Conservation (phyloP, 1,139 yeast species). For the Meyerozyma sp. region DNA sequence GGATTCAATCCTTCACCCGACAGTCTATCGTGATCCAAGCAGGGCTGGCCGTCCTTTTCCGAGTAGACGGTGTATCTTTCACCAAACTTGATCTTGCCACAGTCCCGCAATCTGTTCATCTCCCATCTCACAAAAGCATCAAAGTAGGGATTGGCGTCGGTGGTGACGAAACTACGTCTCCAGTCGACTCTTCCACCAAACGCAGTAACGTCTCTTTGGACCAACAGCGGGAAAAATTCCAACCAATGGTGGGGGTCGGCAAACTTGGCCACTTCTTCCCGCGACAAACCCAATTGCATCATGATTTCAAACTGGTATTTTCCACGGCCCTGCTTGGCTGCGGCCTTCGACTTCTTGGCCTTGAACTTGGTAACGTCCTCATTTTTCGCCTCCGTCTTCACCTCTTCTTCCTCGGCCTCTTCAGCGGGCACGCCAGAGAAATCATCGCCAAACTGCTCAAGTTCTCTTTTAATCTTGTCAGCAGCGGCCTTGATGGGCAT, state of each 20-base stretch:
- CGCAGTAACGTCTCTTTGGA: slow-evolving; percentile 70
- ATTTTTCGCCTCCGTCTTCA: slow-evolving; percentile 32
- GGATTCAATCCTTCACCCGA: slow-evolving; percentile 97
- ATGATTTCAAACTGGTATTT: slow-evolving; percentile 94
- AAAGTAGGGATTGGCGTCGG: slow-evolving; percentile 91
- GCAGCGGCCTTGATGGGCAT: slow-evolving; percentile 98
- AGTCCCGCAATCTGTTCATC: slow-evolving; percentile 79
- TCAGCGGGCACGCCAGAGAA: slow-evolving; percentile 64
- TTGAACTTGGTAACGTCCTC: slow-evolving; percentile 86
- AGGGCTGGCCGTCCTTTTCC: slow-evolving; percentile 97
- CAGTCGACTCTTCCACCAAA: slow-evolving; percentile 97
- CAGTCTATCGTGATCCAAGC: slow-evolving; percentile 98
- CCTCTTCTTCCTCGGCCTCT: slow-evolving; percentile 49
- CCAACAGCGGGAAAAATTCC: slow-evolving; percentile 84
- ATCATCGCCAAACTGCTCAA: slow-evolving; percentile 83
- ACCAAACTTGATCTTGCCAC: slow-evolving; percentile 93
- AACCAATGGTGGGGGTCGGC: slow-evolving; percentile 92
- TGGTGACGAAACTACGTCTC: slow-evolving; percentile 95
- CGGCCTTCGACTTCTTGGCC: slow-evolving; percentile 90
- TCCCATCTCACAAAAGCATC: slow-evolving; percentile 97
- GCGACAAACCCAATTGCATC: slow-evolving; percentile 86
- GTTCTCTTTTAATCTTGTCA: slow-evolving; percentile 88
- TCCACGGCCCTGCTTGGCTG: slow-evolving; percentile 87
- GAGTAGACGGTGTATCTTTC: slow-evolving; percentile 97
- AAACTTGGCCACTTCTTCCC: slow-evolving; percentile 76